These are phyloP conservation scores for Hypseocharis bilobata DNA, from an alignment of 441 rosid genomes.

Conservation along the genomic window DNA sequence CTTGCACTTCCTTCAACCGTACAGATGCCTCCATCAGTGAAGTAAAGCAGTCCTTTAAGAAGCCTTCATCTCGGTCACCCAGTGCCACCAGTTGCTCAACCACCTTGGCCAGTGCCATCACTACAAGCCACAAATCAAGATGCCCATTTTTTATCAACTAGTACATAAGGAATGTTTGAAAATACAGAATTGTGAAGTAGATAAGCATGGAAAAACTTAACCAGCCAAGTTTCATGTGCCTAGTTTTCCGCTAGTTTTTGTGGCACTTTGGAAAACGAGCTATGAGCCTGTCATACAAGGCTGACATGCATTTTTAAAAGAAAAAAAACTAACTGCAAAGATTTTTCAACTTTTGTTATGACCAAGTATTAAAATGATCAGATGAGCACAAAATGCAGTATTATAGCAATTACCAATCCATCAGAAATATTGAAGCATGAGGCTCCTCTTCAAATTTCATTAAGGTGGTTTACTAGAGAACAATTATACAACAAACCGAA, in stretches of 20 bases:
- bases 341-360: not conserved
- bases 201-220: not conserved
- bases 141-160: not conserved
- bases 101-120: slow-evolving; percentile 53
- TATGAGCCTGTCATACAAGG: not conserved
- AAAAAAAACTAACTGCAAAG: too few relatives aligned
- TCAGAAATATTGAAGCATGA: not conserved
- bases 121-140: slow-evolving; percentile 23
- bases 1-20: slow-evolving; percentile 46
- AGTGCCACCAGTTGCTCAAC: slow-evolving; percentile 48
- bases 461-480: not conserved
- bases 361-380: not conserved
- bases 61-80: slow-evolving; percentile 29
- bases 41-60: slow-evolving; percentile 43
- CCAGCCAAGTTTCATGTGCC: not conserved
- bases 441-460: not conserved
- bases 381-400: not conserved
- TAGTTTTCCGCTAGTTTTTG: not conserved
- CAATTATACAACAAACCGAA: not conserved
- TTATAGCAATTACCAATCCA: not conserved
- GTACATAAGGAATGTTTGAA: not conserved
- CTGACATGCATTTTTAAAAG: not conserved
- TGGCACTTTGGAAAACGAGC: not conserved
- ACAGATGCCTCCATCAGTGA: slow-evolving; percentile 52
- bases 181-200: not conserved